phyloP scores from a whole-genome alignment of 805 yeast species.

The Priceomyces fermenticarens region DNA sequence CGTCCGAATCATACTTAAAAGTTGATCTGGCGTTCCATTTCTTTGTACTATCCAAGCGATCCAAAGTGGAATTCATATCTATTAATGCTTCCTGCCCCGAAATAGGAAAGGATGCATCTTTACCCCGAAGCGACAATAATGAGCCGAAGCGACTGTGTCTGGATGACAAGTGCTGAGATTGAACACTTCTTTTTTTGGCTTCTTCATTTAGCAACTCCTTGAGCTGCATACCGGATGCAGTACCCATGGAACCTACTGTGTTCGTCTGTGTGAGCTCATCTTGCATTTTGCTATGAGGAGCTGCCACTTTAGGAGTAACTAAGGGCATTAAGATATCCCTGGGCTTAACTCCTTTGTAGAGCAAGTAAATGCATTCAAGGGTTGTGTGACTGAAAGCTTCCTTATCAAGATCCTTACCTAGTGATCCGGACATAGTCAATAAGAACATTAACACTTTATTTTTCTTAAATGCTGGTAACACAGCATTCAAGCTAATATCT shows the following conservation, averaged over 20 bases:
- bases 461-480: slow-evolving; percentile 55
- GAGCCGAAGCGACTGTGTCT: slow-evolving; percentile 94
- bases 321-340: slow-evolving; percentile 20
- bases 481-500: slow-evolving; percentile 64
- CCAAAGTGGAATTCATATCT: slow-evolving; percentile 51
- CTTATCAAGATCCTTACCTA: slow-evolving; percentile 62
- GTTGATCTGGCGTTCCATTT: slow-evolving; percentile 52
- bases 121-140: slow-evolving; percentile 65
- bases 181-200: slow-evolving; percentile 45
- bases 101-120: slow-evolving; percentile 61
- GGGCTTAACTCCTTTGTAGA: slow-evolving; percentile 56
- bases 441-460: slow-evolving; percentile 74
- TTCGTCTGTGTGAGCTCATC: slow-evolving; percentile 8
- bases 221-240: slow-evolving; percentile 41
- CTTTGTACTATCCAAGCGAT: slow-evolving; percentile 64
- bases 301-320: not conserved
- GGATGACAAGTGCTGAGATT: slow-evolving; percentile 53
- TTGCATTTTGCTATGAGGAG: slow-evolving; percentile 10
- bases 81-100: slow-evolving; percentile 65
- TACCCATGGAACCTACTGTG: slow-evolving; percentile 7
- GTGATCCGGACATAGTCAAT: slow-evolving; percentile 64
- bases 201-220: slow-evolving; percentile 60
- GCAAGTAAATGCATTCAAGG: slow-evolving; percentile 65
- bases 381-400: slow-evolving; percentile 58
- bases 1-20: slow-evolving; percentile 42